Evolutionary conservation across 257 asterid genomes (phyloP).

Genomic region (Jacaranda copaia): DNA sequence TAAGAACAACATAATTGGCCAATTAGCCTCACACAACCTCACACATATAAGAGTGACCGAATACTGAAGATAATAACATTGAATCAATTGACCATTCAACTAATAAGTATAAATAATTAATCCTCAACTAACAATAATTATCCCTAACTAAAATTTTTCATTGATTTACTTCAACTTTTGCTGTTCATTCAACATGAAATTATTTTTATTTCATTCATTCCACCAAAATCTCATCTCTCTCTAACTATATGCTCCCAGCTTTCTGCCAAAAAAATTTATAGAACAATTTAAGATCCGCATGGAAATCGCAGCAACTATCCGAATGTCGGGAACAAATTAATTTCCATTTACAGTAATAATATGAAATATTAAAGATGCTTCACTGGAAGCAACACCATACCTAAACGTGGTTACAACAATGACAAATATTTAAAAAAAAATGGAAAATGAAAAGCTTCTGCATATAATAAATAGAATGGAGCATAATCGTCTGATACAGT

Average conservation of each 20-base stretch:
- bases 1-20: no score
- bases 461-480: not conserved
- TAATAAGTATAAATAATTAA: no score
- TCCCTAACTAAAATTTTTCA: no score
- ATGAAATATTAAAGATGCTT: conserved; percentile 25
- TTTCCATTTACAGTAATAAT: not conserved
- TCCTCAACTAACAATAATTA: no score
- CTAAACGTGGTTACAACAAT: conserved; percentile 44
- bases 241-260: no score
- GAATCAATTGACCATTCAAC: no score
- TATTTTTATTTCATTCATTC: no score
- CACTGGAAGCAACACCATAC: conserved; percentile 27
- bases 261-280: not conserved
- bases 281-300: conserved; percentile 16
- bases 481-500: not conserved
- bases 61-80: no score
- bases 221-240: not conserved
- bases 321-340: conserved; percentile 25
- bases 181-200: no score
- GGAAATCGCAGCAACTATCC: conserved; percentile 9
- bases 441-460: not conserved
- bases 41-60: no score
- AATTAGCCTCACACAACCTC: no score
- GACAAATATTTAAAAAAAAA: not conserved
- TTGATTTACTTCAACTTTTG: no score